These are phyloP conservation scores for Atractiella rhizophila DNA, from an alignment of 768 basidiomycete genomes.

Conservation along the genomic window DNA sequence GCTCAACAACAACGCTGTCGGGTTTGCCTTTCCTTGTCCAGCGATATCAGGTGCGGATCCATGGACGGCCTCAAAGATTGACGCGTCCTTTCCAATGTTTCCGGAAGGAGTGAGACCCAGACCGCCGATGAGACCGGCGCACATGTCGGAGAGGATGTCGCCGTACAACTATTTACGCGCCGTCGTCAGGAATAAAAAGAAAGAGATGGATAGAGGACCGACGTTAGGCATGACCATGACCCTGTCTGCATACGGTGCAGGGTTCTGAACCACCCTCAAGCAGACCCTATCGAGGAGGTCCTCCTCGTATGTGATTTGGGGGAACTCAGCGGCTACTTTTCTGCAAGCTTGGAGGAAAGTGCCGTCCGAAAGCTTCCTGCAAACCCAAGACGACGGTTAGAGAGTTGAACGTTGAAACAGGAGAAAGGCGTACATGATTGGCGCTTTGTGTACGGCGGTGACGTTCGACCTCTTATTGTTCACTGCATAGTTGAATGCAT, in stretches of 20 bases:
- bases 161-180: constrained; percentile 2
- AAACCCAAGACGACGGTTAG: neutral
- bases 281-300: constrained; percentile 92
- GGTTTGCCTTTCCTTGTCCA: constrained; percentile 85
- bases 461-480: constrained; percentile 65
- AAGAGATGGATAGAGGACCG: neutral
- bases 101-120: constrained; percentile 77
- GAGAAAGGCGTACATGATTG: constrained; percentile 56
- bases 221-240: constrained; percentile 99
- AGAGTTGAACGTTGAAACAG: neutral
- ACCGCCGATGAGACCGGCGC: constrained; percentile 92
- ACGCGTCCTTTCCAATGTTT: constrained; percentile 46
- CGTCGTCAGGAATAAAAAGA: neutral
- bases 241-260: constrained; percentile 70
- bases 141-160: constrained; percentile 93
- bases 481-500: constrained; percentile 94
- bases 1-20: constrained; percentile 87
- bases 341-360: constrained; percentile 98
- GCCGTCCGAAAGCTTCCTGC: constrained; percentile 98
- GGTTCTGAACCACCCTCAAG: constrained; percentile 81
- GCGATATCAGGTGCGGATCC: constrained; percentile 97
- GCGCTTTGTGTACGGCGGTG: constrained; percentile 97
- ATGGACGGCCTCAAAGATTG: constrained; percentile 98
- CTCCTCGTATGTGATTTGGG: constrained; percentile 77
- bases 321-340: constrained; percentile 84